Base-by-base conservation (phyloP, 192 early-diverging fungal genomes). In the Mycoemilia scoparia region DNA sequence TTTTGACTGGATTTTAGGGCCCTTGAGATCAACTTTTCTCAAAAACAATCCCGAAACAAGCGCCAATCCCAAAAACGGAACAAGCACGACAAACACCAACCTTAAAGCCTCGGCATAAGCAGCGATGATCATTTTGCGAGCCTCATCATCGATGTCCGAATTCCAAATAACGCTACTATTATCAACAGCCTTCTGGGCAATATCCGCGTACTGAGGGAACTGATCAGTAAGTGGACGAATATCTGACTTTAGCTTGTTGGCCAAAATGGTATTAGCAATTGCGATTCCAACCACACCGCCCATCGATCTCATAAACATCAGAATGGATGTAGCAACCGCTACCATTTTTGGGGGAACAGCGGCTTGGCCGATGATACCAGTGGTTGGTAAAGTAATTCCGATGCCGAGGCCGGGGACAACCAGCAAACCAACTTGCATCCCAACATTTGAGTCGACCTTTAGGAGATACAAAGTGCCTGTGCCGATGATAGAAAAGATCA, bases 361-460 rank as follows among this genome's bases (percentile, higher is more conserved):
- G 2, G 74, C 61, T 46, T 88, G 84, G 21, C 67, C 60, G n/a
- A 67, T 66, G 4, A 86, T 54, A 21, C 71, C 53, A n/a, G 72
- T 54, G 2, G 69, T 69, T 46, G 83, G 82, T 29, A 87, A 59
- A 35, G 71, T 66, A 15, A 56, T 36, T 21, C 91, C 87, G 15
- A 77, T 34, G 6, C 91, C 91, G 14, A 74, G 18, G 2, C 85
- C 87, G 21, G 67, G 19, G 30, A 85, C 43, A 7, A 87, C 39
- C 34, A 84, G 40, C 36, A 61, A 79, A 8, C 73, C 64, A 40
- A 76, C 67, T 24, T 66, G 52, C 48, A 62, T 39, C 12, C 60
- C 74, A 1, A 39, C 43, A 15, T 28, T 54, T 7, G 67, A 49
- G 10, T 51, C 40, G 12, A 51, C 60, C 22, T 53, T 31, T 16